phyloP scores from a whole-genome alignment of 805 yeast genomes.

The Hanseniaspora hatyaiensis region DNA sequence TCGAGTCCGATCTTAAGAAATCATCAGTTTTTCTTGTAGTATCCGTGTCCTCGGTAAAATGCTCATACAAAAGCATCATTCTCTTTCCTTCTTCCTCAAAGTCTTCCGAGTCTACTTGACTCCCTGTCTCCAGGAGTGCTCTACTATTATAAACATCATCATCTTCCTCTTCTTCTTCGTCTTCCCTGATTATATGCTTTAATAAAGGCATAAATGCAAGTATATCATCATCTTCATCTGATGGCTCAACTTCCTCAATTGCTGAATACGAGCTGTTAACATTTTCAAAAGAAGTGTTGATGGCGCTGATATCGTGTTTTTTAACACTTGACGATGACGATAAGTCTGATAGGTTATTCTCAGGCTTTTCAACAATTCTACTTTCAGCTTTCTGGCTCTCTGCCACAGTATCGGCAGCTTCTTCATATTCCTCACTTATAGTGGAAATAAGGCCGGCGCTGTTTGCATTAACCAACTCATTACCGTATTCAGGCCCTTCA shows the following conservation, averaged over 20 bases:
- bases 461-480: too few relatives aligned
- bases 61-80: constrained; percentile 17
- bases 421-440: constrained; percentile 13
- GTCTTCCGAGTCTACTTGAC: constrained; percentile 4
- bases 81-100: constrained; percentile 16
- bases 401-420: too few relatives aligned
- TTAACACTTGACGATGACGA: constrained; percentile 16
- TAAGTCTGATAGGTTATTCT: constrained; percentile 19
- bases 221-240: constrained; percentile 15
- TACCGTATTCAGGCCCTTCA: too few relatives aligned
- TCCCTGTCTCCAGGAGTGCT: neutral
- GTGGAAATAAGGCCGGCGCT: constrained; percentile 6
- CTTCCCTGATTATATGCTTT: constrained; percentile 16
- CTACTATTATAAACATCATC: neutral
- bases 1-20: neutral
- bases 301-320: neutral
- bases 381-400: too few relatives aligned
- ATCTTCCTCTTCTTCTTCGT: constrained; percentile 17
- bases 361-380: too few relatives aligned
- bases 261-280: constrained; percentile 15
- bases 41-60: constrained; percentile 10
- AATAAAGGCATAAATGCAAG: constrained; percentile 13
- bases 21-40: neutral
- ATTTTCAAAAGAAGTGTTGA: constrained; percentile 16
- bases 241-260: constrained; percentile 6